These are phyloP conservation scores for Flagelloscypha sp. DNA, from an alignment of 768 basidiomycete species.

Conservation along the genomic window DNA sequence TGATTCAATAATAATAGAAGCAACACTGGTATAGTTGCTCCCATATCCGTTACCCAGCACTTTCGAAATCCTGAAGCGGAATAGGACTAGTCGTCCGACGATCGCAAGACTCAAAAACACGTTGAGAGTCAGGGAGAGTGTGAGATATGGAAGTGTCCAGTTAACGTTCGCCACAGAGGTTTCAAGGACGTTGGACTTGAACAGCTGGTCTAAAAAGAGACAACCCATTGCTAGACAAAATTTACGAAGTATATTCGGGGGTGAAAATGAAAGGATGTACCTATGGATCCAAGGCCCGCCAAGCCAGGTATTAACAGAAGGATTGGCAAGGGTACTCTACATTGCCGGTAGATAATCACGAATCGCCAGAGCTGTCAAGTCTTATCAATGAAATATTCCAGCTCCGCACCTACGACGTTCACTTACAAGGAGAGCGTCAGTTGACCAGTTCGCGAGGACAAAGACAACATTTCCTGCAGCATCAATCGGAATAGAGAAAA, in stretches of 20 bases:
- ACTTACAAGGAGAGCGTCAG: constrained; percentile 15
- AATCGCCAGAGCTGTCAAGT: constrained; percentile 15
- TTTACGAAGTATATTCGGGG: too few species aligned
- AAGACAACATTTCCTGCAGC: constrained; percentile 12
- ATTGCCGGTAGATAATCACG: constrained; percentile 10
- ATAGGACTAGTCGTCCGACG: constrained; percentile 11
- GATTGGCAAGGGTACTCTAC: too few species aligned
- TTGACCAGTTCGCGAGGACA: constrained; percentile 13
- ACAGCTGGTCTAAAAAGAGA: constrained; percentile 12
- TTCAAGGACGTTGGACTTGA: constrained; percentile 5
- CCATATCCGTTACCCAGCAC: constrained; percentile 11
- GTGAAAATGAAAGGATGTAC: too few species aligned
- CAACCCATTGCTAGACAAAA: constrained; percentile 9
- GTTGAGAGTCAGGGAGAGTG: constrained; percentile 13
- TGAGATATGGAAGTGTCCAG: constrained; percentile 12
- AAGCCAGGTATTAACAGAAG: too few species aligned
- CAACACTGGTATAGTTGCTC: constrained; percentile 11
- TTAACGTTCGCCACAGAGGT: too few species aligned
- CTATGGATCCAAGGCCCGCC: too few species aligned
- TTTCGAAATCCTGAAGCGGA: constrained; percentile 8
- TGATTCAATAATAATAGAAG: constrained; percentile 13
- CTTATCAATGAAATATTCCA: not conserved
- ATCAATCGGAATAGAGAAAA: constrained; percentile 14
- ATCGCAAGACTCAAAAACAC: constrained; percentile 13
- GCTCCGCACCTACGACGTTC: not conserved